Percentiles rank a stretch among this genome's conserved stretches.
Conservation (phyloP, 2,329 filamentous ascomycete genomes). For the Talaromyces pinophilus region DNA sequence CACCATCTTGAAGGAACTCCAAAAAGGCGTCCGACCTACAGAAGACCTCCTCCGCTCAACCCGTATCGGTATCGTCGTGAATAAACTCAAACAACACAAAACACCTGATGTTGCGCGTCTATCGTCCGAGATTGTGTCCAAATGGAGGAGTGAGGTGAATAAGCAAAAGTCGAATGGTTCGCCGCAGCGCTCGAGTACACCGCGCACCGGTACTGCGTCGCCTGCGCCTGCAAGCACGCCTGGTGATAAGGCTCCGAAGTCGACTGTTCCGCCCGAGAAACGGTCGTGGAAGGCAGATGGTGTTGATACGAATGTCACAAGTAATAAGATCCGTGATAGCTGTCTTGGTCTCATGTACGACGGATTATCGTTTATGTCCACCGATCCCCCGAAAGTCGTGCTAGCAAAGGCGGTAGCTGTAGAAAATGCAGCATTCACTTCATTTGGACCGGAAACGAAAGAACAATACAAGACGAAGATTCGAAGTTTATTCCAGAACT, state of each 20-base stretch:
- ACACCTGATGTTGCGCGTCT: conserved; percentile 69
- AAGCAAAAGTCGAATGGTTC: conserved; percentile 49
- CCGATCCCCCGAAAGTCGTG: conserved; percentile 62
- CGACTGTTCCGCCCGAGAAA: conserved; percentile 67
- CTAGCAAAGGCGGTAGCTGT: conserved; percentile 67
- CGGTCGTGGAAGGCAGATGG: conserved; percentile 80
- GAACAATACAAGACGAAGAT: conserved; percentile 83
- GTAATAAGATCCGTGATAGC: conserved; percentile 72
- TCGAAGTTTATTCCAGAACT: conserved; percentile 87
- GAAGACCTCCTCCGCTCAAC: conserved; percentile 90
- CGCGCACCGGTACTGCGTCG: conserved; percentile 55
- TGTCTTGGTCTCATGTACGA: conserved; percentile 94
- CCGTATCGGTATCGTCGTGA: conserved; percentile 86
- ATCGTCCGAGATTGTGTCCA: conserved; percentile 79
- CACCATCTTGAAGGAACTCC: conserved; percentile 72
- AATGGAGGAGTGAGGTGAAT: conserved; percentile 53
- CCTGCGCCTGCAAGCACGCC: conserved; percentile 49
- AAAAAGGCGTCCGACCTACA: conserved; percentile 76
- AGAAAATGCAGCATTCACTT: conserved; percentile 72
- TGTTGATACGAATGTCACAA: conserved; percentile 74
- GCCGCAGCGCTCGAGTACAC: conserved; percentile 45
- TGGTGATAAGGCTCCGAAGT: conserved; percentile 54
- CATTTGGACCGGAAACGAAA: conserved; percentile 68
- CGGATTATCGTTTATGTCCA: conserved; percentile 74
- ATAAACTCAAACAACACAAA: conserved; percentile 80